A percentile compares a stretch with the other conserved stretches of the same genome.
phyloP scores from a whole-genome alignment of 768 basidiomycete species.

The Phlegmacium glaucopus region DNA sequence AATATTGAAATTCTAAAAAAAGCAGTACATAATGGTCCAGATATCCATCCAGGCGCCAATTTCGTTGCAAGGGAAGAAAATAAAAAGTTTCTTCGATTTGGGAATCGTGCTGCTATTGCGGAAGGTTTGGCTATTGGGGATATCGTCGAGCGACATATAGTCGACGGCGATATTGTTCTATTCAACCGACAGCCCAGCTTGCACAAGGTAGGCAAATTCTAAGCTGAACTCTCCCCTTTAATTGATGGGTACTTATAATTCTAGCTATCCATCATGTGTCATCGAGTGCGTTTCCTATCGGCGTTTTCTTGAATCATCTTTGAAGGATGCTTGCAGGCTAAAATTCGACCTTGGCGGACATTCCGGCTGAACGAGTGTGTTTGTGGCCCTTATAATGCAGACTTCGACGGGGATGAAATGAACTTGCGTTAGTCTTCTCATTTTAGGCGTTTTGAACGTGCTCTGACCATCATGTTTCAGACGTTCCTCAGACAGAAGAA shows the following conservation, averaged over 20 bases:
- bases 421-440: slow-evolving; percentile 74
- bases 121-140: slow-evolving; percentile 85
- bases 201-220: slow-evolving; percentile 63
- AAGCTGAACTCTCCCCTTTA: neutral
- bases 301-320: neutral
- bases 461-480: slow-evolving; percentile 34
- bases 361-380: slow-evolving; percentile 99
- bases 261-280: slow-evolving; percentile 98
- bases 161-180: slow-evolving; percentile 93
- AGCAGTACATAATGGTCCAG: slow-evolving; percentile 85
- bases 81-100: slow-evolving; percentile 90
- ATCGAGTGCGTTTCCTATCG: slow-evolving; percentile 56
- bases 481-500: slow-evolving; percentile 98
- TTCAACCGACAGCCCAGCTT: slow-evolving; percentile 99
- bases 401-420: slow-evolving; percentile 99
- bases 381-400: slow-evolving; percentile 98
- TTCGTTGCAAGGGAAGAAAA: slow-evolving; percentile 82
- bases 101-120: slow-evolving; percentile 75
- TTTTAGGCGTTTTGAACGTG: neutral
- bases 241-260: neutral
- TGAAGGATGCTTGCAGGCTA: slow-evolving; percentile 46
- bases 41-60: slow-evolving; percentile 93
- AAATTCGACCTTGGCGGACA: slow-evolving; percentile 95
- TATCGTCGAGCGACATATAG: slow-evolving; percentile 89
- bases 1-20: slow-evolving; percentile 76